These are phyloP conservation scores for Pseudoscleropodium purum DNA, from an alignment of 225 moss, liverwort and hornwort species.

Conservation along the genomic window DNA sequence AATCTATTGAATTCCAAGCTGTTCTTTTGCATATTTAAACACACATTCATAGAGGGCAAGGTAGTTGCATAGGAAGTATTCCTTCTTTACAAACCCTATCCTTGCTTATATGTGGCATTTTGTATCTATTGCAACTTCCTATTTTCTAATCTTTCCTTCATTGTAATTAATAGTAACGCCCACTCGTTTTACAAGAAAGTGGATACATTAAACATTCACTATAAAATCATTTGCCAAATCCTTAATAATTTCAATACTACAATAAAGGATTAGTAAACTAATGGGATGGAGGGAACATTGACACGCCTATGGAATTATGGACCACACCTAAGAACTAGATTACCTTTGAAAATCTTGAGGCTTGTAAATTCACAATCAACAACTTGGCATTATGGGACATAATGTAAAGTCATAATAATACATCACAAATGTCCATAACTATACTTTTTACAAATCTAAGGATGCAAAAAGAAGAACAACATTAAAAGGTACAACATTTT, in stretches of 20 bases:
- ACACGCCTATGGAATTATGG: too few relatives aligned
- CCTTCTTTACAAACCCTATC: not conserved
- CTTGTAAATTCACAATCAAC: not conserved
- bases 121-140: not conserved
- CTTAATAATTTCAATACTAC: too few relatives aligned
- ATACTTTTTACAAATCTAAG: not conserved
- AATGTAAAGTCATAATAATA: not conserved
- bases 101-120: not conserved
- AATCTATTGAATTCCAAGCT: not conserved
- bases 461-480: not conserved
- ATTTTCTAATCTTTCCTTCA: not conserved
- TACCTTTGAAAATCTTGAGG: not conserved
- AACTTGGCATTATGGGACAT: not conserved
- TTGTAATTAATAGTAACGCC: not conserved
- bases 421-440: not conserved
- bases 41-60: rapidly evolving
- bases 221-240: too few relatives aligned
- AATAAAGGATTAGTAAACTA: too few relatives aligned
- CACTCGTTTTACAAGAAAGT: not conserved
- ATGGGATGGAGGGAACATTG: too few relatives aligned
- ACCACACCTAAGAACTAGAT: not conserved
- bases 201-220: too few relatives aligned
- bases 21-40: not conserved
- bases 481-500: rapidly evolving
- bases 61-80: not conserved